Conservation (phyloP, 495 filamentous ascomycete species). For the Aspergillus cavernicola region DNA sequence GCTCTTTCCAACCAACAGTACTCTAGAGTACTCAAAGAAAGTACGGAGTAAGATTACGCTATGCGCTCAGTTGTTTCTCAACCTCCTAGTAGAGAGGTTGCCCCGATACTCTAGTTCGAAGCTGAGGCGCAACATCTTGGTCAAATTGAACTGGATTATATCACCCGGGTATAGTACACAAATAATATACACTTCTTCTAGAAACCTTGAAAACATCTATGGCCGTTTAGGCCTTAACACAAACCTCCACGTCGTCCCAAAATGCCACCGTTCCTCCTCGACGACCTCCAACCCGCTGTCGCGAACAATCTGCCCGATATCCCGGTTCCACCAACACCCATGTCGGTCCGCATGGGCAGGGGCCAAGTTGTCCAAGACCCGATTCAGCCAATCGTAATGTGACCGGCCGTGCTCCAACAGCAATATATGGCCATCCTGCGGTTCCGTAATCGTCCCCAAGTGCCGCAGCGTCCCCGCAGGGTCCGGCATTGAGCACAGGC, state of each 20-base stretch:
- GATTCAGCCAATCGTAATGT: constrained; percentile 73
- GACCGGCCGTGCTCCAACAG: constrained; percentile 90
- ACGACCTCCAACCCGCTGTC: constrained; percentile 82
- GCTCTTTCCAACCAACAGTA: too few species aligned
- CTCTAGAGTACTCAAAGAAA: too few species aligned
- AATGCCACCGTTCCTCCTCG: constrained; percentile 62
- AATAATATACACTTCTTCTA: neutral
- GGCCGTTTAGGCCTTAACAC: constrained; percentile 48
- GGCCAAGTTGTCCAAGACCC: constrained; percentile 71
- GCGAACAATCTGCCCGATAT: constrained; percentile 74
- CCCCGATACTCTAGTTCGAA: too few species aligned
- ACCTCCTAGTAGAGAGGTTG: too few species aligned
- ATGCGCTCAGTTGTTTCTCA: neutral
- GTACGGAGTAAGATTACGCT: neutral
- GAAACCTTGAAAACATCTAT: too few species aligned
- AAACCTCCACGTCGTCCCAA: constrained; percentile 73
- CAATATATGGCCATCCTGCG: constrained; percentile 63
- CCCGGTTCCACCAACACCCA: constrained; percentile 97
- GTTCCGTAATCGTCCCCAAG: constrained; percentile 41
- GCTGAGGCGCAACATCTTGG: neutral
- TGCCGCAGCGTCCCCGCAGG: constrained; percentile 64
- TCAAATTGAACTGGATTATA: neutral
- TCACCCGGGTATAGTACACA: neutral
- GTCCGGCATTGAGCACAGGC: constrained; percentile 78
- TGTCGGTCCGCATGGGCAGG: constrained; percentile 73